phyloP scores from a whole-genome alignment of 768 basidiomycete genomes.

The Harrya chromipes region DNA sequence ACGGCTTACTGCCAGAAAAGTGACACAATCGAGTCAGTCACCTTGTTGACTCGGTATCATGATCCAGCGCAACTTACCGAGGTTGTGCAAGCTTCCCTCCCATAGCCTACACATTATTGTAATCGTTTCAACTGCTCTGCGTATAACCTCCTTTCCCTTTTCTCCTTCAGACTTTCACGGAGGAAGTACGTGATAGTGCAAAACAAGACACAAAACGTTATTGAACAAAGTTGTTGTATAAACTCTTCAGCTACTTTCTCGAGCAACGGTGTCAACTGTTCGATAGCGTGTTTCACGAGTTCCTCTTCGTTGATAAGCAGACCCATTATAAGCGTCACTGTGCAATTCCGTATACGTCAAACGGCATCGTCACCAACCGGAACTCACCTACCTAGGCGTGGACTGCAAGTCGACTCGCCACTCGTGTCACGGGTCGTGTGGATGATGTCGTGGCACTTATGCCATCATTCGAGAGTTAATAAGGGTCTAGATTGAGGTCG shows the following conservation, averaged over 20 bases:
- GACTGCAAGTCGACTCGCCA: background rate
- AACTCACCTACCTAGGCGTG: background rate
- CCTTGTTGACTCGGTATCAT: background rate
- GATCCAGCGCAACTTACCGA: background rate
- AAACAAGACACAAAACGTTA: slow-evolving; percentile 10
- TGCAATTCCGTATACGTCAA: background rate
- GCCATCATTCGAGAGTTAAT: background rate
- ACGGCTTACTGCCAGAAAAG: background rate
- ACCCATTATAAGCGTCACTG: slow-evolving; percentile 11
- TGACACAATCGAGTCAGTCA: no score
- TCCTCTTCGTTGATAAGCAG: slow-evolving; percentile 18
- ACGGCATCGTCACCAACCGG: background rate
- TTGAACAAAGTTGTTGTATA: background rate
- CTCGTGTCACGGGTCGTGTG: background rate
- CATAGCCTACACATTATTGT: background rate
- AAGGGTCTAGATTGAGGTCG: background rate
- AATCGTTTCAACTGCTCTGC: slow-evolving; percentile 14
- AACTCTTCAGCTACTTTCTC: background rate
- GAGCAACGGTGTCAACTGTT: slow-evolving; percentile 15
- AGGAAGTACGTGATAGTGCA: slow-evolving; percentile 18
- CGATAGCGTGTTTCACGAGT: slow-evolving; percentile 8
- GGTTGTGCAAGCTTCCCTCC: background rate
- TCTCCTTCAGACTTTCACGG: slow-evolving; percentile 16
- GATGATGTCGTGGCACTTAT: background rate
- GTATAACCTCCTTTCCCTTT: slow-evolving; percentile 18